Conservation (phyloP, 106 monocot genomes). For the Acorus gramineus region DNA sequence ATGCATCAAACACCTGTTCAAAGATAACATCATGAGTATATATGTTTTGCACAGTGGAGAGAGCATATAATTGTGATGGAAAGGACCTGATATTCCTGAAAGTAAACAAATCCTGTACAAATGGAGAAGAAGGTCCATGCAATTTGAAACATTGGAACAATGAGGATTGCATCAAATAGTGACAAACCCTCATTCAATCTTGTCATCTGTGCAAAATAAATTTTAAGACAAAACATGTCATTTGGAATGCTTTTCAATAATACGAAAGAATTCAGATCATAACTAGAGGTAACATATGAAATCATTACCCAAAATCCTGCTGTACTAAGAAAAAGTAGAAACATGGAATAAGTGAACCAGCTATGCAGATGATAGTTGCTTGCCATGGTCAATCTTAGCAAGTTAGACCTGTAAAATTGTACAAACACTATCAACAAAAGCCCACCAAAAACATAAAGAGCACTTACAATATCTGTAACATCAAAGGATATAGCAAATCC, state of each 20-base stretch:
- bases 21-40: not conserved
- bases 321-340: conserved; percentile 76
- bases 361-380: conserved; percentile 79
- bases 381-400: conserved; percentile 76
- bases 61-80: not conserved
- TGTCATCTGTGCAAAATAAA: conserved; percentile 52
- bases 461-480: not conserved
- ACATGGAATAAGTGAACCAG: conserved; percentile 90
- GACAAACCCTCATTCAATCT: conserved; percentile 97
- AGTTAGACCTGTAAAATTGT: conserved; percentile 62
- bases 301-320: conserved; percentile 95
- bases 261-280: too few species aligned
- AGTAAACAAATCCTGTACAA: conserved; percentile 96
- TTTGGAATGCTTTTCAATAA: too few species aligned
- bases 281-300: not conserved
- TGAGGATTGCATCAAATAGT: conserved; percentile 92
- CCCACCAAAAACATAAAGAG: not conserved
- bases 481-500: not conserved
- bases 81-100: conserved; percentile 89
- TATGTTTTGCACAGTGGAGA: not conserved
- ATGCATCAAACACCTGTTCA: conserved; percentile 62
- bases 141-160: conserved; percentile 99
- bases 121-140: conserved; percentile 99
- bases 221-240: conserved; percentile 1
- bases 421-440: conserved; percentile 1